Percentiles rank a stretch among this genome's conserved stretches.
phyloP scores from a whole-genome alignment of 768 basidiomycete genomes.

The Neoboletus magnificus region DNA sequence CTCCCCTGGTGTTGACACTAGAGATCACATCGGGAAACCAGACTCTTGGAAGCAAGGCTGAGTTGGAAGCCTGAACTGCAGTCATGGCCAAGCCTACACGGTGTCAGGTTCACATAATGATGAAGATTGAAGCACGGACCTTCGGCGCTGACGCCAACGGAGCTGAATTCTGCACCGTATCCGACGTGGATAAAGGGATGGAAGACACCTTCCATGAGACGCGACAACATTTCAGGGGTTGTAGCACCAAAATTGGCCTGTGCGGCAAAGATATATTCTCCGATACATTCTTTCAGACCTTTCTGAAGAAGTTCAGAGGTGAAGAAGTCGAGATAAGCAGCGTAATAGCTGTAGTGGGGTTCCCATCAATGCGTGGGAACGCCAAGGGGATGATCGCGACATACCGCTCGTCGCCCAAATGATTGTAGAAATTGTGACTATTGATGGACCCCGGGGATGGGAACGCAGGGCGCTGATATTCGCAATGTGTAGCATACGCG shows the following conservation, averaged over 20 bases:
- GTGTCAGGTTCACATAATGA: slow-evolving; percentile 25
- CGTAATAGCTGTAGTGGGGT: slow-evolving; percentile 46
- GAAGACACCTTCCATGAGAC: slow-evolving; percentile 53
- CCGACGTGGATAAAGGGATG: slow-evolving; percentile 67
- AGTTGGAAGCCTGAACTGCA: slow-evolving; percentile 29
- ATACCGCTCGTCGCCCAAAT: slow-evolving; percentile 57
- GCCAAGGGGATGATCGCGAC: slow-evolving; percentile 7
- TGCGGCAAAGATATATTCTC: slow-evolving; percentile 54
- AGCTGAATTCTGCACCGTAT: slow-evolving; percentile 58
- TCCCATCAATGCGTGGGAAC: background rate
- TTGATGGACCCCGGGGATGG: slow-evolving; percentile 20
- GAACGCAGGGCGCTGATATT: slow-evolving; percentile 37
- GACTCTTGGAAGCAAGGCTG: slow-evolving; percentile 16
- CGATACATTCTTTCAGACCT: slow-evolving; percentile 42
- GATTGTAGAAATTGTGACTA: slow-evolving; percentile 45
- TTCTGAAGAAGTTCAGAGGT: slow-evolving; percentile 39
- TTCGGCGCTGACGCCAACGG: slow-evolving; percentile 60
- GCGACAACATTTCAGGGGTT: slow-evolving; percentile 46
- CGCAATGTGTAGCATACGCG: slow-evolving; percentile 41
- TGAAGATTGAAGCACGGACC: slow-evolving; percentile 44
- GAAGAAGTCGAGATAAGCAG: slow-evolving; percentile 59
- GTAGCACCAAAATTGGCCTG: slow-evolving; percentile 39
- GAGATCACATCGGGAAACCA: slow-evolving; percentile 25
- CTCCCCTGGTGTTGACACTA: background rate
- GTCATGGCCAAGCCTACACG: slow-evolving; percentile 53